Evolutionary conservation across 805 yeast species (phyloP), one percentile per base, ranked within the genome.

Genomic region (Candida parachauliodes): DNA sequence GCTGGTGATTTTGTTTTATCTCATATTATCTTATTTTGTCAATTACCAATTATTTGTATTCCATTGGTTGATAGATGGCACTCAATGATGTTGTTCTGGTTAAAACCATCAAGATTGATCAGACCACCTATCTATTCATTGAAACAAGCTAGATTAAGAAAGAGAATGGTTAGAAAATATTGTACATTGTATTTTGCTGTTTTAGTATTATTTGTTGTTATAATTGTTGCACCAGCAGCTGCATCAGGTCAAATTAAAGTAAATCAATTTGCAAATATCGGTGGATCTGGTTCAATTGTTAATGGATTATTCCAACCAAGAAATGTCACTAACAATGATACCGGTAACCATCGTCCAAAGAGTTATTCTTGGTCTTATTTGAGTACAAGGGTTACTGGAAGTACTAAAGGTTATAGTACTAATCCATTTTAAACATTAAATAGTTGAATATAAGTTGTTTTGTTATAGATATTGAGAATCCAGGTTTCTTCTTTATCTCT

Each of bases 61-160:
- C 99, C 99, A 55, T 73, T 78, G 62, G 70, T 88, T 62, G 98
- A 93, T 70, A 86, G 86, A 72, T 88, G 95, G 95, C 99, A 93
- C 68, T 91, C 98, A 32, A 81, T 88, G 64, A 83, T 91, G 94
- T 74, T 93, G 67, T 93, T 93, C 83, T 93, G 99, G 99, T 83
- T 94, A 69, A 86, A 88, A 62, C 98, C 98, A 41, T 65, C 93
- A 46, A 83, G 95, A 70, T 95, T 88, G 71, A 89, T 93, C 58
- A 85, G 98, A 68, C 97, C 97, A 45, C 98, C 98, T 54, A 88
- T 93, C 60, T 89, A 88, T 70, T 88, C 98, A 14, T 73, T 91
- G 70, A 93, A 93, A 70, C 98, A 93, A 72, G 91, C 94, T 41
- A 83, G 87, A 70, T 80, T 89, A 65, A 84, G 98, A 62, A 88